Evolutionary conservation across 2,329 filamentous ascomycete species (phyloP), one percentile per base, ranked within the genome.

Genomic region (Seiridium unicorne): DNA sequence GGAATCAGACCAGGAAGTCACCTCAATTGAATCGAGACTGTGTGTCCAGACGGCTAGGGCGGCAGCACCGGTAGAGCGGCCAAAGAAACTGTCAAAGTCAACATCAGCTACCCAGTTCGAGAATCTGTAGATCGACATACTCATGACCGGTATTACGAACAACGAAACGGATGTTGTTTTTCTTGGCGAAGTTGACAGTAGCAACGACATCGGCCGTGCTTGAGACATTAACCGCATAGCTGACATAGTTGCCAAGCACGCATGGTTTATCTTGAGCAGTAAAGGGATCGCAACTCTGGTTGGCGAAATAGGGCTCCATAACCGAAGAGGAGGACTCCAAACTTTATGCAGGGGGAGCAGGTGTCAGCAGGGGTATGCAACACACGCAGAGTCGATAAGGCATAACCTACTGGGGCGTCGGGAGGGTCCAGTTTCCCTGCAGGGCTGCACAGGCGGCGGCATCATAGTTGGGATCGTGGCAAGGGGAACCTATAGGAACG

Each of bases 101-200:
- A 3, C 46, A 48, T 48, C 46, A 48, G 18, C 11, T 48, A n/a
- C n/a, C n/a, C 9, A n/a, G 8, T 44, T 18, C 13, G 18, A n/a
- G n/a, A 10, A 31, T n/a, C 46, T n/a, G 46, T 7, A 48, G n/a
- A 48, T 48, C 46, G 9, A 53, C 49, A 10, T 79, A 68, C 38
- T 79, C 76, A 66, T 81, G 77, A 2, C 78, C 79, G 2, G 78
- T 79, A 55, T 78, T 78, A 58, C 74, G 76, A 59, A 81, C 72
- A 3, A 76, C 40, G 13, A 56, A 10, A n/a, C 54, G 74, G 48
- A 81, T 69, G 53, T 77, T 76, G 31, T 73, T 63, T 42, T 58
- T 56, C 51, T 60, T 59, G 5, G 74, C 75, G 59, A 79, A 79
- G 3, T 65, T 64, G 9, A 78, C 63, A 2, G 72, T 74, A 31